phyloP scores from a whole-genome alignment of 2,329 filamentous ascomycete species.

The Ceratocystis ficicola region DNA sequence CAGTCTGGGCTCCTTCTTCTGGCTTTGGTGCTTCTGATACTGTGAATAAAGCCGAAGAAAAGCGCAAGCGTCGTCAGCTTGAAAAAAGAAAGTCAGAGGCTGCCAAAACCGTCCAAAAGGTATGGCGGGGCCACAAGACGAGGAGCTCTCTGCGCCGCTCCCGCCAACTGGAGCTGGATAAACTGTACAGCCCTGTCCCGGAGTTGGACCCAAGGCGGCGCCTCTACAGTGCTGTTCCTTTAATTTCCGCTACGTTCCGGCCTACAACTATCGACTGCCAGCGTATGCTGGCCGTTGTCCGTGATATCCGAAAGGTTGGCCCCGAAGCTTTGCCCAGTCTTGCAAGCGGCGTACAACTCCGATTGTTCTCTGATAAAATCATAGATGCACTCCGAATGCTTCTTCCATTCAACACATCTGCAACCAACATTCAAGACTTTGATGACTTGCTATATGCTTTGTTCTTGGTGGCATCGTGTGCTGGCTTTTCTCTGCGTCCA shows the following conservation, averaged over 20 bases:
- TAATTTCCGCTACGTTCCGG: conserved; percentile 3
- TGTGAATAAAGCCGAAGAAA: conserved; percentile 74
- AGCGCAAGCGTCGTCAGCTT: conserved; percentile 65
- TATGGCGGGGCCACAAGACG: conserved; percentile 66
- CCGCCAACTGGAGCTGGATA: conserved; percentile 53
- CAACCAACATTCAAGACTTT: background rate
- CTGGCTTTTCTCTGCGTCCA: background rate
- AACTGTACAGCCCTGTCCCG: conserved; percentile 34
- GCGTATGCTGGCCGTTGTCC: conserved; percentile 7
- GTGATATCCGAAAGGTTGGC: conserved; percentile 3
- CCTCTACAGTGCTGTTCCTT: background rate
- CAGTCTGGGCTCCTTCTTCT: conserved; percentile 26
- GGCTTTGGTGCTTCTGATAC: conserved; percentile 54
- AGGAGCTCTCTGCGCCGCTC: conserved; percentile 46
- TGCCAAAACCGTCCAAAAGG: conserved; percentile 59
- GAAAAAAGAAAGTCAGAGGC: conserved; percentile 69
- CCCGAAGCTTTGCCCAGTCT: background rate
- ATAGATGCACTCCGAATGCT: background rate
- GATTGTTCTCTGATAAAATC: background rate
- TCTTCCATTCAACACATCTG: background rate
- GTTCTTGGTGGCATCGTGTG: background rate
- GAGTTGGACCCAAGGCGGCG: conserved; percentile 22
- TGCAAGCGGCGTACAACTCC: background rate
- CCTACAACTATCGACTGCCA: background rate
- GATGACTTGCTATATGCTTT: conserved; percentile 9